These are phyloP conservation scores for Fusarium subglutinans DNA, from an alignment of 2,329 filamentous ascomycete species.

Conservation along the genomic window DNA sequence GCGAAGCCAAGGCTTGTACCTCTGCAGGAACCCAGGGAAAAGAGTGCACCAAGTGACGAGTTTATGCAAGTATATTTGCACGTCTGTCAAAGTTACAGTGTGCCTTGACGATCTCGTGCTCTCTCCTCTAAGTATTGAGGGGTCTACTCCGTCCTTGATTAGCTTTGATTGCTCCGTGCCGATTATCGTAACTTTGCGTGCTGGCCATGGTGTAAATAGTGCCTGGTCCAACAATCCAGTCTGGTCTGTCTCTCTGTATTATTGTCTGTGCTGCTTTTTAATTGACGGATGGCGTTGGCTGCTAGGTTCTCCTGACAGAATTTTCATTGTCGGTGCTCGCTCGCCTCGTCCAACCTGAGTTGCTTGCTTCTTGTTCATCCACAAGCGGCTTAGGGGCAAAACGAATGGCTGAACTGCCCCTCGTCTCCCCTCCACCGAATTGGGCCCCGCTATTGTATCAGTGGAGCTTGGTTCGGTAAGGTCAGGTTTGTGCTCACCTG, in stretches of 20 bases:
- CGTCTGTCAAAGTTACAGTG: constrained; percentile 9
- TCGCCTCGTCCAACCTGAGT: constrained; percentile 36
- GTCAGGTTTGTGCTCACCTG: constrained; percentile 25
- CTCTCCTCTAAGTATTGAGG: not conserved
- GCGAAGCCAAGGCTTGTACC: constrained; percentile 27
- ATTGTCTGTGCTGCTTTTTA: constrained; percentile 37
- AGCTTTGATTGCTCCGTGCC: constrained; percentile 9
- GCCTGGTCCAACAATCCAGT: constrained; percentile 32
- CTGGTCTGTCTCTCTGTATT: not conserved
- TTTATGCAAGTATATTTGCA: constrained; percentile 24
- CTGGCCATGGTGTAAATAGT: constrained; percentile 14
- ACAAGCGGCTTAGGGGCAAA: constrained; percentile 35
- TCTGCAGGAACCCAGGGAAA: constrained; percentile 32
- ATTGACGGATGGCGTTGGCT: constrained; percentile 28
- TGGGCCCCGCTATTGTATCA: constrained; percentile 42
- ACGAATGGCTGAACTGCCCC: constrained; percentile 19
- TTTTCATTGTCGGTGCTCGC: constrained; percentile 43
- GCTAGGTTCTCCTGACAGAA: constrained; percentile 47
- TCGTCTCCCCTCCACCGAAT: constrained; percentile 38
- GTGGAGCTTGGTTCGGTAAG: constrained; percentile 16
- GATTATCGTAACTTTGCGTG: constrained; percentile 18
- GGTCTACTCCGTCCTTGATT: not conserved
- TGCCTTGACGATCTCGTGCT: constrained; percentile 20
- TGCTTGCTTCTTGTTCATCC: constrained; percentile 31
- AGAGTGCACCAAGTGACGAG: constrained; percentile 5